Conservation (phyloP, 768 basidiomycete genomes). For the Suillus decipiens region DNA sequence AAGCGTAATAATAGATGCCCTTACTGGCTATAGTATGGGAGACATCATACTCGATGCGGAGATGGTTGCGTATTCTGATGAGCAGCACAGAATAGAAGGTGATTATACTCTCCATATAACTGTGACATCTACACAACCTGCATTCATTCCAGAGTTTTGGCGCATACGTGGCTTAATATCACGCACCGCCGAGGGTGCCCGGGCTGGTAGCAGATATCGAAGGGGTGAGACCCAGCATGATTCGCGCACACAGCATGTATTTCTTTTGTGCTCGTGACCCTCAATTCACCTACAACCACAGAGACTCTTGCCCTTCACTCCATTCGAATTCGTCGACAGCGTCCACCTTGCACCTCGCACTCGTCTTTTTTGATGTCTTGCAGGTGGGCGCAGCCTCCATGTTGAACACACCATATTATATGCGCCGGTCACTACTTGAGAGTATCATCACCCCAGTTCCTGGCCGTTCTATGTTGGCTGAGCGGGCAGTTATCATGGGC, state of each 20-base stretch:
- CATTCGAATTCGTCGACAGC: conserved; percentile 39
- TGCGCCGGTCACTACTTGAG: conserved; percentile 66
- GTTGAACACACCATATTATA: conserved; percentile 53
- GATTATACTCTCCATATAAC: conserved; percentile 24
- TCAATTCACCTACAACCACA: conserved; percentile 29
- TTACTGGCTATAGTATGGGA: conserved; percentile 44
- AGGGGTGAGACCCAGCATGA: conserved; percentile 23
- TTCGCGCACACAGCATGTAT: conserved; percentile 22
- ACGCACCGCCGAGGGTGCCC: conserved; percentile 56
- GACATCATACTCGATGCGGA: conserved; percentile 78
- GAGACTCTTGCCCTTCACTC: conserved; percentile 44
- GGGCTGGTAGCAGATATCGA: conserved; percentile 29
- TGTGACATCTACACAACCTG: conserved; percentile 1
- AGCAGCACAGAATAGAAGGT: conserved; percentile 65
- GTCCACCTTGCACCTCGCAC: conserved; percentile 58
- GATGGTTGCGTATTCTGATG: conserved; percentile 81
- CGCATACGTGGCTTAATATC: conserved; percentile 62
- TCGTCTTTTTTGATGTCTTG: conserved; percentile 89
- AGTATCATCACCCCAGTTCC: conserved; percentile 49
- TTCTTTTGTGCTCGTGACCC: conserved; percentile 27
- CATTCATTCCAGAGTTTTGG: conserved; percentile 66
- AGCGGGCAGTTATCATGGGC: conserved; percentile 46
- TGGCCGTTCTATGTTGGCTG: conserved; percentile 66
- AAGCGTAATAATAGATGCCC: conserved; percentile 61
- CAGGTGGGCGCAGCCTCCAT: conserved; percentile 63